Evolutionary conservation across 1,284 basidiomycete species (phyloP).

Genomic region (Sparassis latifolia): DNA sequence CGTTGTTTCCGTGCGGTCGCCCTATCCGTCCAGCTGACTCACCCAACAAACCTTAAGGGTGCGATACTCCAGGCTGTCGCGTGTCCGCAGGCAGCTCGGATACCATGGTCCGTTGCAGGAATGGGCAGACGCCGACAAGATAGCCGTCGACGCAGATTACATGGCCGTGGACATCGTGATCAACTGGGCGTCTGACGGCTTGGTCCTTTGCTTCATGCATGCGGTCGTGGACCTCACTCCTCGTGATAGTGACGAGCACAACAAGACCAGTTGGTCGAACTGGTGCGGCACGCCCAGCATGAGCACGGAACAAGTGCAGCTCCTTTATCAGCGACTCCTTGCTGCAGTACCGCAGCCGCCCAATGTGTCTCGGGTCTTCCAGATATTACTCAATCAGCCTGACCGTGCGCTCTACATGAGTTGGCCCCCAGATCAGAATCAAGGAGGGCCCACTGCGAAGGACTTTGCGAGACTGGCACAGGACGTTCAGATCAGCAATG

Average conservation of each 20-base stretch:
- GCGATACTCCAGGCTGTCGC: slow-evolving; percentile 67
- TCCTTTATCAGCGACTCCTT: slow-evolving; percentile 53
- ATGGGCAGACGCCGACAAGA: slow-evolving; percentile 63
- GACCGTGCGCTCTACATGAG: slow-evolving; percentile 65
- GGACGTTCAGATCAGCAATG: slow-evolving; percentile 64
- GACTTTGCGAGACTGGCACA: slow-evolving; percentile 82
- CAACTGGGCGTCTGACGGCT: slow-evolving; percentile 88
- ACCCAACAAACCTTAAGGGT: slow-evolving; percentile 39
- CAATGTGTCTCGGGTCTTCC: slow-evolving; percentile 66
- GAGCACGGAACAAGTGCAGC: slow-evolving; percentile 45
- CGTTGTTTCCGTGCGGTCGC: slow-evolving; percentile 9
- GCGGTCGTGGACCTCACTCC: slow-evolving; percentile 74
- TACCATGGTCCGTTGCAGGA: slow-evolving; percentile 43
- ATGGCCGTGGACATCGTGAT: slow-evolving; percentile 90
- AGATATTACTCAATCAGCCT: slow-evolving; percentile 58
- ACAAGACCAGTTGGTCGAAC: slow-evolving; percentile 85
- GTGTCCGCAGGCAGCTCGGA: slow-evolving; percentile 62
- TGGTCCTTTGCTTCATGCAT: slow-evolving; percentile 94
- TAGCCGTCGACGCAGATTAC: slow-evolving; percentile 73
- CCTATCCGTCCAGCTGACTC: no score
- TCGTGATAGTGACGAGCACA: slow-evolving; percentile 75
- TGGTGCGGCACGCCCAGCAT: slow-evolving; percentile 84
- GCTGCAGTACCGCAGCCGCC: slow-evolving; percentile 43
- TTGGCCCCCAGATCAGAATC: slow-evolving; percentile 77
- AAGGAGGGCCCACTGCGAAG: slow-evolving; percentile 58